Percentiles rank a stretch among this genome's conserved stretches.
phyloP scores from a whole-genome alignment of 2,329 filamentous ascomycete species.

The Geosmithia morbida region DNA sequence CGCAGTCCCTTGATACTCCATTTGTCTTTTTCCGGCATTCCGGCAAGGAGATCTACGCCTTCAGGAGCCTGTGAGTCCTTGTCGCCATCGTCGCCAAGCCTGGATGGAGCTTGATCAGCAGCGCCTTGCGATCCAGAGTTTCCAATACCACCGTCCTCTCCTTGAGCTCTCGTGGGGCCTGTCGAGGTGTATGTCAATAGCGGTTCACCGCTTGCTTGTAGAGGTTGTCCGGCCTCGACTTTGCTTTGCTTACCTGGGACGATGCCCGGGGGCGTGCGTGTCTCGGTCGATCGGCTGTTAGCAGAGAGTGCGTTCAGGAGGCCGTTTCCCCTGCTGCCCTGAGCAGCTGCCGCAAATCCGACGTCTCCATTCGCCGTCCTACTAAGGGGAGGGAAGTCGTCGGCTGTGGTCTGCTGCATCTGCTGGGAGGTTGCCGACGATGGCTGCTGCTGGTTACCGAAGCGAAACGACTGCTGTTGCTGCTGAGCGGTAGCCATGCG shows the following conservation, averaged over 20 bases:
- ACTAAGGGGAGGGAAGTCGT: constrained; percentile 50
- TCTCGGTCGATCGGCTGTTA: constrained; percentile 34
- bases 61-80: constrained; percentile 23
- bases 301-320: constrained; percentile 50
- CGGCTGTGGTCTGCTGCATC: constrained; percentile 30
- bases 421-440: constrained; percentile 18
- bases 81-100: constrained; percentile 26
- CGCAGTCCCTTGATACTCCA: constrained; percentile 51
- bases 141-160: constrained; percentile 20
- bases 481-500: constrained; percentile 10
- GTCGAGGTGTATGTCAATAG: constrained; percentile 5
- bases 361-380: constrained; percentile 42
- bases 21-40: constrained; percentile 48
- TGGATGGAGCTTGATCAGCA: constrained; percentile 27
- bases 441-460: constrained; percentile 27
- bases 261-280: constrained; percentile 30
- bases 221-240: too few relatives aligned
- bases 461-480: constrained; percentile 26
- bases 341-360: constrained; percentile 18
- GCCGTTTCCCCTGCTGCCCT: constrained; percentile 40
- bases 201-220: too few relatives aligned
- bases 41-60: constrained; percentile 41
- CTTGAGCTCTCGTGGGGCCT: constrained; percentile 17
- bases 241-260: constrained; percentile 15
- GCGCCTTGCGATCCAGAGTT: constrained; percentile 20